phyloP scores from a whole-genome alignment of 2,329 filamentous ascomycete species.

The Fusarium longipes region DNA sequence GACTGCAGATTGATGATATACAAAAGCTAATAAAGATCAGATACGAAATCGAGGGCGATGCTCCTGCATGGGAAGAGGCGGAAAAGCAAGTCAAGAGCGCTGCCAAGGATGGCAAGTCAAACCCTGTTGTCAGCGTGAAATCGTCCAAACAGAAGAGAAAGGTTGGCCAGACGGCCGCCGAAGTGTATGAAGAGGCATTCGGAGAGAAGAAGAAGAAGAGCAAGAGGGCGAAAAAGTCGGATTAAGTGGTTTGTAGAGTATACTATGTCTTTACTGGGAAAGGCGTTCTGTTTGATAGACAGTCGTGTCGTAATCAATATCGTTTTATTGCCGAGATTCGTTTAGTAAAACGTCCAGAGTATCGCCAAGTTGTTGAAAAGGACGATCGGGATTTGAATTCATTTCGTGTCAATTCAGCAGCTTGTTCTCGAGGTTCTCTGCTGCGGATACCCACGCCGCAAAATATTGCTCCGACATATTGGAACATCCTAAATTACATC shows the following conservation, averaged over 20 bases:
- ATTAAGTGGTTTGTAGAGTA: constrained; percentile 38
- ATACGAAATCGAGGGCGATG: constrained; percentile 73
- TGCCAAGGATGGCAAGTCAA: constrained; percentile 65
- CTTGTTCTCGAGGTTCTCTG: neutral
- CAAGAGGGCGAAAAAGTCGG: constrained; percentile 56
- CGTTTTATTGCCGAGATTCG: constrained; percentile 11
- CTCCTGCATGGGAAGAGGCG: constrained; percentile 72
- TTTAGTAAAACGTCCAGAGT: too few relatives aligned
- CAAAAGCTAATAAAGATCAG: constrained; percentile 50
- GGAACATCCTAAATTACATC: too few relatives aligned
- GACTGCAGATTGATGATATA: fast-evolving
- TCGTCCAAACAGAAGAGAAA: constrained; percentile 82
- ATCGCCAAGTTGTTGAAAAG: neutral
- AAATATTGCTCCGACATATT: too few relatives aligned
- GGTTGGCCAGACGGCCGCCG: constrained; percentile 65
- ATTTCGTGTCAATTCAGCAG: too few relatives aligned
- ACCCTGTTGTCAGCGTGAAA: constrained; percentile 82
- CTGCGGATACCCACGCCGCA: too few relatives aligned
- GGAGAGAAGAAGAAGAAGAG: constrained; percentile 66
- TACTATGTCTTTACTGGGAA: constrained; percentile 40
- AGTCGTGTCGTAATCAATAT: constrained; percentile 32
- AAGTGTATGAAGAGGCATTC: constrained; percentile 71
- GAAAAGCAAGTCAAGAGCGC: constrained; percentile 79
- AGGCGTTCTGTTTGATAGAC: constrained; percentile 43
- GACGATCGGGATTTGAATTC: neutral